Percentiles rank a stretch among this genome's conserved stretches.
Conservation (phyloP, 352 stramenopile genomes). For the Globisporangium lucens region DNA sequence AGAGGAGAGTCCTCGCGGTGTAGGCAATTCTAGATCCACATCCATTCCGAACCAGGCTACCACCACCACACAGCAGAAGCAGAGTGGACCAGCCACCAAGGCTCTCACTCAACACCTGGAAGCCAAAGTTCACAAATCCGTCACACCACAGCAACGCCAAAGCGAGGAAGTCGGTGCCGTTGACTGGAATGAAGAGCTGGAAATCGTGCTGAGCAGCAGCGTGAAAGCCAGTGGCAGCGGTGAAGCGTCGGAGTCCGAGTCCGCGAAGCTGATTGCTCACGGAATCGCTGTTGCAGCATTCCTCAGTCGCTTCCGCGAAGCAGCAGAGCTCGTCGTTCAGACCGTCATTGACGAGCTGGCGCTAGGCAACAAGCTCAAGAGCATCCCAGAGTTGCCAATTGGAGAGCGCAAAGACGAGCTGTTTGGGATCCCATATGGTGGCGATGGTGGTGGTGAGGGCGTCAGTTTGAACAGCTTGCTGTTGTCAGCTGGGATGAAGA, state of each 20-base stretch:
- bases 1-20: not conserved
- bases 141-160: not conserved
- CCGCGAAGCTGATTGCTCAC: constrained; percentile 1
- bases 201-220: not conserved
- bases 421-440: not conserved
- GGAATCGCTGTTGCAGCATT: constrained; percentile 29
- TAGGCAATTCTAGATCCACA: not conserved
- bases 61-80: not conserved
- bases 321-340: constrained; percentile 27
- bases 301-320: constrained; percentile 35
- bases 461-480: no score
- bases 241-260: not conserved
- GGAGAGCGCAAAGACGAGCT: not conserved
- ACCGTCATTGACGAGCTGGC: constrained; percentile 37
- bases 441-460: not conserved
- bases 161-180: not conserved
- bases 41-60: not conserved
- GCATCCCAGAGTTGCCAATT: constrained; percentile 4
- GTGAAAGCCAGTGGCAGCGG: not conserved
- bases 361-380: constrained; percentile 23
- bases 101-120: not conserved
- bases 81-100: not conserved
- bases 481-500: constrained; percentile 12
- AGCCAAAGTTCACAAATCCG: not conserved
- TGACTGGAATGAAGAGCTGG: constrained; percentile 13